Conservation (phyloP, 2,329 filamentous ascomycete species). For the Xylariaceae sp. region DNA sequence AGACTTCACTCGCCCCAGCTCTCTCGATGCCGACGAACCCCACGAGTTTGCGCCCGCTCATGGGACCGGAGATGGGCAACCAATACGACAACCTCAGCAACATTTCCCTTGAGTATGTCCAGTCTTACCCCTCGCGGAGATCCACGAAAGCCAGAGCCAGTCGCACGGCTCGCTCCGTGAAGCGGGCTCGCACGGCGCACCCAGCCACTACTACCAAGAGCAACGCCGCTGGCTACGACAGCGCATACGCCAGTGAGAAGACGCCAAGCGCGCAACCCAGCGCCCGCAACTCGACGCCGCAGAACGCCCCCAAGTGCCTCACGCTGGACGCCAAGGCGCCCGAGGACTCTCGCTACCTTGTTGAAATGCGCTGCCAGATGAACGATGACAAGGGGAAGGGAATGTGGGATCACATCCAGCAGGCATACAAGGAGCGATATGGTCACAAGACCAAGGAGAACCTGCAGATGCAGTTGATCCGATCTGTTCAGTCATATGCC, state of each 20-base stretch:
- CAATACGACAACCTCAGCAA: slow-evolving; percentile 13
- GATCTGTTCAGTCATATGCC: slow-evolving; percentile 45
- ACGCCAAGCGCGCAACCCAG: neutral
- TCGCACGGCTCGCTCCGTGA: slow-evolving; percentile 20
- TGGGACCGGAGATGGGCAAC: slow-evolving; percentile 5
- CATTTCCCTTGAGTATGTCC: slow-evolving; percentile 13
- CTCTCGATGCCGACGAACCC: slow-evolving; percentile 23
- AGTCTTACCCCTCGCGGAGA: slow-evolving; percentile 20
- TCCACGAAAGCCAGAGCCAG: slow-evolving; percentile 19
- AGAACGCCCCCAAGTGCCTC: slow-evolving; percentile 24
- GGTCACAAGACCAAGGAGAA: slow-evolving; percentile 40
- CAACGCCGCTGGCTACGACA: neutral
- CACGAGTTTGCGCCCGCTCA: slow-evolving; percentile 22
- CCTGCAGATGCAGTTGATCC: slow-evolving; percentile 53
- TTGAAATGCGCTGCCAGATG: slow-evolving; percentile 44
- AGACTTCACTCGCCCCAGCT: slow-evolving; percentile 23
- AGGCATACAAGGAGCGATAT: slow-evolving; percentile 37
- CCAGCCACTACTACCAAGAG: slow-evolving; percentile 13
- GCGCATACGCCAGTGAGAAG: neutral
- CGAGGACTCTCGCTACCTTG: slow-evolving; percentile 45
- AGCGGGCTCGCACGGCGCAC: slow-evolving; percentile 17
- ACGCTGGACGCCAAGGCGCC: slow-evolving; percentile 42
- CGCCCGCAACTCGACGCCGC: neutral
- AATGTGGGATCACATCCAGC: slow-evolving; percentile 53
- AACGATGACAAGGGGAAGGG: slow-evolving; percentile 47